Base-by-base conservation (phyloP, 2,329 filamentous ascomycete genomes). In the Madurella mycetomatis region DNA sequence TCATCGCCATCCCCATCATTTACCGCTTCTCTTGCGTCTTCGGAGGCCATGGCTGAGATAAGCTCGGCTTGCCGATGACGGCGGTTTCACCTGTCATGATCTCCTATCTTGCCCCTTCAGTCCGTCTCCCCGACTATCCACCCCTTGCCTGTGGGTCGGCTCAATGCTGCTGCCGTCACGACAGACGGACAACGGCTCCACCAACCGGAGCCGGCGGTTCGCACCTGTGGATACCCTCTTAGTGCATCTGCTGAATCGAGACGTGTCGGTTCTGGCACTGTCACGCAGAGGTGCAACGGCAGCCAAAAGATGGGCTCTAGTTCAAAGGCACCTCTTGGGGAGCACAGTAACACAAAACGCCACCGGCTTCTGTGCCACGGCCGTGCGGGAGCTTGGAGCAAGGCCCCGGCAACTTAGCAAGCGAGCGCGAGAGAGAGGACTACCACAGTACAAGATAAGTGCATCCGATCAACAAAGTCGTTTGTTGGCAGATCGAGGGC, bases 21-120 rank as follows among this genome's bases (percentile, higher is more conserved):
- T 53, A 31, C 57, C 47, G 51, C 59, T 41, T 30, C 37, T 56
- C 59, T 64, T 62, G 58, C 62, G 62, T 56, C 54, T 64, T 64
- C 48, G 51, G 53, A 56, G 54, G 53, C 53, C 34, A 50, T 40
- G 39, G 51, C 8, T 56, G 51, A 57, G 47, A 47, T 54, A 50
- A 55, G 43, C 53, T 51, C 49, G 39, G 41, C 37, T 31, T 56
- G 42, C 44, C 41, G 19, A 46, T 41, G 51, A 30, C 41, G 13
- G 16, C 30, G 12, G 41, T 8, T 41, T 37, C 11, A 46, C 34
- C 39, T 16, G 12, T 41, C 39, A 7, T 7, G 9, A 1, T 19
- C 5, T 42, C 9, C 17, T 42, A 25, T 25, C 25, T 25, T 18
- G 16, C 16, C 17, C 11, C 41, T 18, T 9, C 41, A 17, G 8